Conservation (phyloP, 805 yeast genomes). For the Saturnispora hagleri region DNA sequence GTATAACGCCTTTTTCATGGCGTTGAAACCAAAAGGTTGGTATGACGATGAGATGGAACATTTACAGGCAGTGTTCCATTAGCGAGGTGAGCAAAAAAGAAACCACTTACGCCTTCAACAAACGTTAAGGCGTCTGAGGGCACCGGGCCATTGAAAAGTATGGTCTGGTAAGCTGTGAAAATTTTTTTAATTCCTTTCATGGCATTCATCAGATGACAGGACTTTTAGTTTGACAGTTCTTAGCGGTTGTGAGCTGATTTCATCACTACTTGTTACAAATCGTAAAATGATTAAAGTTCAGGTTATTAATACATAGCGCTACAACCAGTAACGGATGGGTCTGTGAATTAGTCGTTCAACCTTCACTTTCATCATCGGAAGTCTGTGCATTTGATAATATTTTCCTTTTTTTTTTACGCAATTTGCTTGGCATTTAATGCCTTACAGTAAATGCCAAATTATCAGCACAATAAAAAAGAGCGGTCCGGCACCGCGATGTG, state of each 20-base stretch:
- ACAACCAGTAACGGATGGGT: no score
- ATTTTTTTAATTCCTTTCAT: neutral
- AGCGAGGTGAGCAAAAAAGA: no score
- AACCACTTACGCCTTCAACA: no score
- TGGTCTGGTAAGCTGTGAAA: neutral
- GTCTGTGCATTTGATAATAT: neutral
- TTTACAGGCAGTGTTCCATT: neutral
- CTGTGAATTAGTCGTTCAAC: no score
- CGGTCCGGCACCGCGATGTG: neutral
- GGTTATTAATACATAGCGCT: neutral
- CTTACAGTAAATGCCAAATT: neutral
- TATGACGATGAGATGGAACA: neutral
- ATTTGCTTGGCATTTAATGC: neutral
- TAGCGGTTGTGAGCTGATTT: neutral
- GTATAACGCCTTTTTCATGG: neutral
- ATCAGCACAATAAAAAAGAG: neutral
- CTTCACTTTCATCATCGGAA: neutral
- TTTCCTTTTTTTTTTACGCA: neutral
- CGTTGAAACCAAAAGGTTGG: neutral
- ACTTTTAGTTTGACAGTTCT: neutral
- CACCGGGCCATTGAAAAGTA: neutral
- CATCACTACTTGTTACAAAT: neutral
- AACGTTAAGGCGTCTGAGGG: neutral
- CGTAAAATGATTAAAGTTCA: neutral
- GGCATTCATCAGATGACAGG: neutral